Evolutionary conservation across 2,329 filamentous ascomycete species (phyloP), one percentile per base, ranked within the genome.

Genomic region (Didymella pomorum): DNA sequence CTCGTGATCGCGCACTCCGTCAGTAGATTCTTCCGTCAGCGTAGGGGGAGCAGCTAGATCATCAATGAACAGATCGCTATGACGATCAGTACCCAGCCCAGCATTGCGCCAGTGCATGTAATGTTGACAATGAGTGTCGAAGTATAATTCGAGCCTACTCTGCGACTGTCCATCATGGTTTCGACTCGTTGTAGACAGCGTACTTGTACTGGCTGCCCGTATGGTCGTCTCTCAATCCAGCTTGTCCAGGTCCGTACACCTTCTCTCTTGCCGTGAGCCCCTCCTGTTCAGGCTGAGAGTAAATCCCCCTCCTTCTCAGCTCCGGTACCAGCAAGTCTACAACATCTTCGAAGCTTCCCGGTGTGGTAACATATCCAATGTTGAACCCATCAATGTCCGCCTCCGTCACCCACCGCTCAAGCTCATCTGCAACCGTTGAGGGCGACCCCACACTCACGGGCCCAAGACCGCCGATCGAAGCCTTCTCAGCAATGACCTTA

Each of bases 31-130:
- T 45, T 49, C 46, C 2, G 46, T 25, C 4, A 51, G 31, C 18
- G 18, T 31, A 23, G 39, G 31, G 25, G 31, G 39, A 2, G 31
- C 39, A 25, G 33, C 29, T 23, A 21, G 52, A n/a, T 44, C 45
- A 21, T 48, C 37, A 18, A 23, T 18, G 7, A 55, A 43, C 7
- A 55, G n/a, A n/a, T n/a, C n/a, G n/a, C n/a, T n/a, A n/a, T n/a
- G n/a, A n/a, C n/a, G n/a, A n/a, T n/a, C n/a, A n/a, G n/a, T n/a
- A n/a, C n/a, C n/a, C n/a, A n/a, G n/a, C n/a, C n/a, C n/a, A n/a
- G n/a, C n/a, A n/a, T n/a, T n/a, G n/a, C n/a, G n/a, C n/a, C n/a
- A n/a, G n/a, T n/a, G n/a, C n/a, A n/a, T n/a, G n/a, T n/a, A n/a
- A n/a, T n/a, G n/a, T n/a, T n/a, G n/a, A n/a, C n/a, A n/a, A n/a